Conservation (phyloP, 2,329 filamentous ascomycete species). For the Penicillium sclerotiorum region DNA sequence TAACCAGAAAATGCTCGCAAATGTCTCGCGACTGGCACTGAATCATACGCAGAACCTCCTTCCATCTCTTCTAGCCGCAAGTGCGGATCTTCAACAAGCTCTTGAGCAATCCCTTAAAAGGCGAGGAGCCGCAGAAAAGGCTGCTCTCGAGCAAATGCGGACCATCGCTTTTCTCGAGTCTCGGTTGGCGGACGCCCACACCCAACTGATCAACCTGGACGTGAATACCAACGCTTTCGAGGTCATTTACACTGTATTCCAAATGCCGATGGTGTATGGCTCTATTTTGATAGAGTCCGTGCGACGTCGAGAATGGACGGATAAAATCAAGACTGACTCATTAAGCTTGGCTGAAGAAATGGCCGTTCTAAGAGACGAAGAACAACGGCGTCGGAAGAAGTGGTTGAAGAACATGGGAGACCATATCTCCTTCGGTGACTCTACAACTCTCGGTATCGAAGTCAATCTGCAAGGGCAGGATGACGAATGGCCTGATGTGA, state of each 20-base stretch:
- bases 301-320: slow-evolving; percentile 83
- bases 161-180: slow-evolving; percentile 79
- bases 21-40: slow-evolving; percentile 66
- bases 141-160: slow-evolving; percentile 75
- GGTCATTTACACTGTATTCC: slow-evolving; percentile 74
- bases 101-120: slow-evolving; percentile 58
- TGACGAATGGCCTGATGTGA: slow-evolving; percentile 76
- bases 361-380: slow-evolving; percentile 88
- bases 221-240: slow-evolving; percentile 82
- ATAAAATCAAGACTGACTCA: slow-evolving; percentile 87
- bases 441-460: slow-evolving; percentile 74
- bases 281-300: slow-evolving; percentile 85
- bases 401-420: slow-evolving; percentile 87
- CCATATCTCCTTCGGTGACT: slow-evolving; percentile 67
- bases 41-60: slow-evolving; percentile 65
- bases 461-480: slow-evolving; percentile 82
- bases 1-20: slow-evolving; percentile 65
- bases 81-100: slow-evolving; percentile 56
- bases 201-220: slow-evolving; percentile 70
- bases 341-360: slow-evolving; percentile 89
- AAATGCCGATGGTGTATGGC: slow-evolving; percentile 86
- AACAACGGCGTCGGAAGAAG: slow-evolving; percentile 81
- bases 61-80: slow-evolving; percentile 61
- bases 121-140: slow-evolving; percentile 68
- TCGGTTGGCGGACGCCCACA: slow-evolving; percentile 70